Conservation (phyloP, 495 filamentous ascomycete species). For the Neurospora sp. region DNA sequence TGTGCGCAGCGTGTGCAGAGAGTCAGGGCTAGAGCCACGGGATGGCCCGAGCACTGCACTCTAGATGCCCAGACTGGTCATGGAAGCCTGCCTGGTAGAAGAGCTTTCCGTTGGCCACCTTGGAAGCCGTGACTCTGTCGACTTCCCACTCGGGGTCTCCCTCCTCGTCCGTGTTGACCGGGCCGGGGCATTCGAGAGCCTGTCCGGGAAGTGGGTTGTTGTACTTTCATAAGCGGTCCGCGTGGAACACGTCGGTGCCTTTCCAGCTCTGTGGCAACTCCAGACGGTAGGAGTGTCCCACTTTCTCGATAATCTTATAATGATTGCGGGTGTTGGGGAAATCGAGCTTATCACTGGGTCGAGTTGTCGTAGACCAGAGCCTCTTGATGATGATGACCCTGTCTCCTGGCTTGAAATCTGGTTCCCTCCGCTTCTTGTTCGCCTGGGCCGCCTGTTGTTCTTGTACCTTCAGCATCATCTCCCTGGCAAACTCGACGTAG, state of each 20-base stretch:
- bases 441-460: not conserved
- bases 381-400: slow-evolving; percentile 5
- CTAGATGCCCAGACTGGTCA: too few relatives aligned
- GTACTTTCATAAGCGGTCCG: too few relatives aligned
- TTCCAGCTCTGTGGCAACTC: not conserved
- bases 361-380: not conserved
- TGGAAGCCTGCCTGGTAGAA: too few relatives aligned
- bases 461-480: not conserved
- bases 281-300: not conserved
- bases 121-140: too few relatives aligned
- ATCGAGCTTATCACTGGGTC: slow-evolving; percentile 5
- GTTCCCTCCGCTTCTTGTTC: slow-evolving; percentile 3
- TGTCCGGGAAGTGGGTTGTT: slow-evolving; percentile 6
- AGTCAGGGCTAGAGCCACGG: too few relatives aligned
- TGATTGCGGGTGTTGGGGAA: slow-evolving; percentile 1
- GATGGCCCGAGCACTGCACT: too few relatives aligned
- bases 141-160: too few relatives aligned
- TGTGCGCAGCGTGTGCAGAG: too few relatives aligned
- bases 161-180: too few relatives aligned
- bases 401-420: slow-evolving; percentile 6
- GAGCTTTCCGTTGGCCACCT: too few relatives aligned
- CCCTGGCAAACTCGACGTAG: not conserved
- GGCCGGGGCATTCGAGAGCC: not conserved
- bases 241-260: not conserved
- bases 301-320: slow-evolving; percentile 1